Percentiles rank a stretch among this genome's conserved stretches.
Conservation (phyloP, 2,329 filamentous ascomycete species). For the Aspergillus floridensis region DNA sequence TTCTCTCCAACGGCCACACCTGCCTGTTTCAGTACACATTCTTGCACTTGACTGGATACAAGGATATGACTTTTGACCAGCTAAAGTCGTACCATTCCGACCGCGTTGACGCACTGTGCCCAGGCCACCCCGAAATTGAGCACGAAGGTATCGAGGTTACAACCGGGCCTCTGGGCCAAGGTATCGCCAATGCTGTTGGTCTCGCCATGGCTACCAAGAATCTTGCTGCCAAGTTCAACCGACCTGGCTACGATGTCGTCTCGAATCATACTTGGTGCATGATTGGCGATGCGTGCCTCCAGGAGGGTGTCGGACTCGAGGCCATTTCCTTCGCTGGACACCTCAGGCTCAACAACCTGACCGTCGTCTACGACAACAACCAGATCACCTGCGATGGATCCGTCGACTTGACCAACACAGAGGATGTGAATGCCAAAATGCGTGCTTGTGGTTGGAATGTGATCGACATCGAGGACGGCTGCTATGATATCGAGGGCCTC, state of each 20-base stretch:
- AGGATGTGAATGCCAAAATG: conserved; percentile 60
- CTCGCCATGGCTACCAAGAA: conserved; percentile 59
- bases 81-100: conserved; percentile 35
- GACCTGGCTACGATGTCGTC: conserved; percentile 49
- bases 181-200: conserved; percentile 60
- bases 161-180: conserved; percentile 59
- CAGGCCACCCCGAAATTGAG: conserved; percentile 55
- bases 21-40: conserved; percentile 35
- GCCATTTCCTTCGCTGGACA: conserved; percentile 57
- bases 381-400: conserved; percentile 59
- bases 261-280: conserved; percentile 57
- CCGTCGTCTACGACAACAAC: conserved; percentile 61
- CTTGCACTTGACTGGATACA: conserved; percentile 33
- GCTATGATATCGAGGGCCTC: conserved; percentile 50
- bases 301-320: conserved; percentile 59
- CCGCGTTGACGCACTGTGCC: conserved; percentile 28
- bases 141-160: conserved; percentile 58
- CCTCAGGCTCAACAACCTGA: conserved; percentile 55
- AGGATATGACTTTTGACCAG: conserved; percentile 33
- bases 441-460: conserved; percentile 57
- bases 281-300: conserved; percentile 58
- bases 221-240: conserved; percentile 55
- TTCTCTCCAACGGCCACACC: conserved; percentile 44
- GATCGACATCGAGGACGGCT: conserved; percentile 54
- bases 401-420: conserved; percentile 54